Evolutionary conservation across 176 grass and related monocot species (phyloP), one percentile per base, ranked within the genome.

Genomic region (Olyra latifolia): DNA sequence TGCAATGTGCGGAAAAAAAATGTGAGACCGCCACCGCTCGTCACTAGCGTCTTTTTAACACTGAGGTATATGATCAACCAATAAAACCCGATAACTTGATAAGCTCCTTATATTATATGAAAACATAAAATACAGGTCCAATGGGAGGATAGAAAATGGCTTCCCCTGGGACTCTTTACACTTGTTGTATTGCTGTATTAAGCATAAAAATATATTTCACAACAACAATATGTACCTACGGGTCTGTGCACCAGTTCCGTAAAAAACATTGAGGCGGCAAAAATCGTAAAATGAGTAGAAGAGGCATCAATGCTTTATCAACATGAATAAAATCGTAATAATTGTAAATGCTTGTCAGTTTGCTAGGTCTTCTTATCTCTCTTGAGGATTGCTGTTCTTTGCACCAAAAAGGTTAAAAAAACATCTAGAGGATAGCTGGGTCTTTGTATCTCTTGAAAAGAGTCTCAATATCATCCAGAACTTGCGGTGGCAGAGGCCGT

Each of bases 361-460:
- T 59, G 41, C 40, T 28, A 40, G 27, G 29, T 80, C 41, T 58
- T 1, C 47, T 48, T 24, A 28, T 74, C 19, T 7, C 19, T 7
- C 12, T 32, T 41, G 41, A 74, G 4, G n/a, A 25, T 46, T 78
- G 28, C 8, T 30, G 12, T 12, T 59, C 39, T 66, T 48, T 58
- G 38, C 12, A 9, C 58, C 3, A 27, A 72, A 22, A 20, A 32
- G 25, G 8, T 47, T 38, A 45, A n/a, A 42, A 38, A 44, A 47
- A 42, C 43, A 50, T 27, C 84, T 82, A 94, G 48, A 88, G 25
- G 28, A 97, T 82, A 72, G 91, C 85, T 27, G 91, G 89, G 64
- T 97, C 95, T 82, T 62, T 89, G 62, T 89, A 97, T 88, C 55
- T 86, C 79, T 90, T 94, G 83, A 90, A 97, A 72, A 97, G 57